Base-by-base conservation (phyloP, 23 red algal species). In the Gracilaria gracilis region DNA sequence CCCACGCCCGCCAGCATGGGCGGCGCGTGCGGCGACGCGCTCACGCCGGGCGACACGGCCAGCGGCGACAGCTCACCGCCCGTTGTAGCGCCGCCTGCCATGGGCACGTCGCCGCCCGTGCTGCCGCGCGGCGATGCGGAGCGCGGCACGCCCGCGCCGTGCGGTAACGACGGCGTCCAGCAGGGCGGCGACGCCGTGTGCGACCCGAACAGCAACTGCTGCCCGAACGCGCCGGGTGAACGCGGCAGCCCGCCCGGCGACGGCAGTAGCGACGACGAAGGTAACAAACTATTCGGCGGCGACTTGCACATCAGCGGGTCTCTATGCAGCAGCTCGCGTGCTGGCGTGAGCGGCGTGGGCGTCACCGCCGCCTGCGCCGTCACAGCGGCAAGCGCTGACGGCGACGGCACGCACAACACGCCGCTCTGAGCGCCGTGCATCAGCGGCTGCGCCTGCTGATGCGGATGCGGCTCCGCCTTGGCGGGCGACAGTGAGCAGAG, bases 201-300 rank as follows among this genome's bases (percentile, higher is more conserved):
- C 42, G 42, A 11, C 42, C 39, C 28, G 50, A 44, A 86, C 21
- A 86, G 62, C 35, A 86, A 71, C 25, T 69, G 83, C 46, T 48
- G 64, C 17, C 15, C 21, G 32, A 87, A 87, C 46, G 62, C 83
- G 65, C 54, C 67, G 14, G 66, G 83, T 20, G 83, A 87, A 13
- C 65, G 66, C 20, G 77, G 77, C 77, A 87, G 66, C 39, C 29
- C 64, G 35, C 57, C 38, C n/a, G 83, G 83, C 20, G 83, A 87
- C 66, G 83, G 83, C 29, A 87, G 49, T 34, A 87, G 28, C 9
- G 37, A 57, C 19, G 77, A 55, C 8, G 47, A 59, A 9, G 69
- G 69, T 7, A 75, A 15, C 37, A 75, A 36, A 16, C 24, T 59
- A 4, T 4, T 11, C n/a, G 27, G n/a, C 25, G 13, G 12, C 4